Conservation (phyloP, 1,284 basidiomycete genomes). For the Ganoderma meredithae region DNA sequence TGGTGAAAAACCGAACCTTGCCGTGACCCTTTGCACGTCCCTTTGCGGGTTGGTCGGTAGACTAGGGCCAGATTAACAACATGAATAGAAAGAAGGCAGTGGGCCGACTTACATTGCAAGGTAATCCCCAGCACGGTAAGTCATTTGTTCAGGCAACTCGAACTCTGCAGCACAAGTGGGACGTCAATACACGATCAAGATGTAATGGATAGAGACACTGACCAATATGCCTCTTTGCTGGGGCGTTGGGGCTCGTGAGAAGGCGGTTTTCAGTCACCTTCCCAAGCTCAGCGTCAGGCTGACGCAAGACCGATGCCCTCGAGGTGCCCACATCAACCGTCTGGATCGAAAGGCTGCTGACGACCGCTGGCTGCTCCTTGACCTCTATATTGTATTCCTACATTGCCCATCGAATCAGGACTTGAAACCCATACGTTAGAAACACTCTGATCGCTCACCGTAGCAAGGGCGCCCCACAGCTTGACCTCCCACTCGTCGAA, state of each 20-base stretch:
- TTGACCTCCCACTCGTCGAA: conserved; percentile 55
- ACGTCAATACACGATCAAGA: not conserved
- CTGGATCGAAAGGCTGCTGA: conserved; percentile 41
- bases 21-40: conserved; percentile 49
- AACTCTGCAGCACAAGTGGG: conserved; percentile 42
- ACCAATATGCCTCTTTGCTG: conserved; percentile 55
- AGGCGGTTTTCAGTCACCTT: conserved; percentile 50
- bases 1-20: conserved; percentile 48
- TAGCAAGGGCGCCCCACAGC: conserved; percentile 49
- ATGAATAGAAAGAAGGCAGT: not conserved
- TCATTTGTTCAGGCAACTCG: conserved; percentile 50
- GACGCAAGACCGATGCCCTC: conserved; percentile 48
- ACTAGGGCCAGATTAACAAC: conserved; percentile 32
- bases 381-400: conserved; percentile 44
- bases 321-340: conserved; percentile 44
- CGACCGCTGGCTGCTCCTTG: conserved; percentile 24
- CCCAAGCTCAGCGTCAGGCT: conserved; percentile 49
- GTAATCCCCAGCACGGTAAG: conserved; percentile 56
- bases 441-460: conserved; percentile 34
- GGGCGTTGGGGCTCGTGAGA: conserved; percentile 48
- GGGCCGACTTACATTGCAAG: conserved; percentile 48
- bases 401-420: not conserved
- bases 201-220: not conserved
- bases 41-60: conserved; percentile 50
- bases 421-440: not conserved